phyloP scores from a whole-genome alignment of 2,329 filamentous ascomycete species.

The Acarospora socialis region DNA sequence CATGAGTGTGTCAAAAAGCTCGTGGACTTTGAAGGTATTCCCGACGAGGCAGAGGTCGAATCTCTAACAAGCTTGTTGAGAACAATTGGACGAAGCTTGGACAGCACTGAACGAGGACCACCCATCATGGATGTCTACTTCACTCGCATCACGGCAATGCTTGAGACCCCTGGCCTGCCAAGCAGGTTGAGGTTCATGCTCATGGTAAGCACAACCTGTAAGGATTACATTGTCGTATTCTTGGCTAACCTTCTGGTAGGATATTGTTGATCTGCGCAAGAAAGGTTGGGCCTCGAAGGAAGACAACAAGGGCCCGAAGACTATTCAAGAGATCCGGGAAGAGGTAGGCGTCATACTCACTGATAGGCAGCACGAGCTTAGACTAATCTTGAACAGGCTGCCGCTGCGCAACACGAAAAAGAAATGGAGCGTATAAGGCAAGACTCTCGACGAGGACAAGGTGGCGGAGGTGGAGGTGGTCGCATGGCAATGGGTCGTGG shows the following conservation, averaged over 20 bases:
- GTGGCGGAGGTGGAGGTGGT: slow-evolving; percentile 49
- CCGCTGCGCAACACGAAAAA: slow-evolving; percentile 65
- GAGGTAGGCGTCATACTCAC: slow-evolving; percentile 41
- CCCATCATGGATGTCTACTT: slow-evolving; percentile 92
- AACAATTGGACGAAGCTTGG: slow-evolving; percentile 81
- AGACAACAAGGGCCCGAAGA: slow-evolving; percentile 88
- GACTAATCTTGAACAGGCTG: too few relatives aligned
- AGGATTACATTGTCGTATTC: not conserved
- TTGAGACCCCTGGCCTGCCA: slow-evolving; percentile 63
- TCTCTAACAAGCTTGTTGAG: slow-evolving; percentile 84
- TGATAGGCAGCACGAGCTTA: too few relatives aligned
- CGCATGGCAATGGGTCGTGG: slow-evolving; percentile 66
- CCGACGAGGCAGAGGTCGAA: slow-evolving; percentile 57
- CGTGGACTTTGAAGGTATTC: not conserved
- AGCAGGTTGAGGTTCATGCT: slow-evolving; percentile 95
- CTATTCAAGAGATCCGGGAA: slow-evolving; percentile 78
- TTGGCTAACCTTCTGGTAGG: slow-evolving; percentile 27
- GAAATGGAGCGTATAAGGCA: slow-evolving; percentile 48
- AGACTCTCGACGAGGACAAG: slow-evolving; percentile 19
- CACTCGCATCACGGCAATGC: slow-evolving; percentile 66
- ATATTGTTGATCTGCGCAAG: slow-evolving; percentile 72
- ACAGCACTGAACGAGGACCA: slow-evolving; percentile 66
- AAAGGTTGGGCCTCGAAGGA: slow-evolving; percentile 77
- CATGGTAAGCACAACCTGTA: slow-evolving; percentile 37
- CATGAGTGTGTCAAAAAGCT: slow-evolving; percentile 65